These are phyloP conservation scores for Mortierella claussenii DNA, from an alignment of 192 early-diverging fungal genomes.

Conservation along the genomic window DNA sequence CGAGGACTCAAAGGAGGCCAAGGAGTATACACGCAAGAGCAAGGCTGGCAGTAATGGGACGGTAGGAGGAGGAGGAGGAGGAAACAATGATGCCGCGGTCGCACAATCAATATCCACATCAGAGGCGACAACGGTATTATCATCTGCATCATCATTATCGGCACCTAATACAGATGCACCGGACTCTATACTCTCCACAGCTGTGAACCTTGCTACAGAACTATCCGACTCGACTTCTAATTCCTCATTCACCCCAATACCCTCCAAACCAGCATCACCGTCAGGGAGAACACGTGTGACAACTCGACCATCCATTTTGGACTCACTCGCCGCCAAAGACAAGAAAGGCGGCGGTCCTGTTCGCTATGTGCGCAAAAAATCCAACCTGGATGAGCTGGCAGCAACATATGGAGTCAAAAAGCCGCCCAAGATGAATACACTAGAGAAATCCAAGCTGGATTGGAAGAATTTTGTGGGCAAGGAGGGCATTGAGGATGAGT, in stretches of 20 bases:
- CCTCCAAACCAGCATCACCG: not conserved
- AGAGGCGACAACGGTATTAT: not conserved
- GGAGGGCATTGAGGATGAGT: conserved; percentile 69
- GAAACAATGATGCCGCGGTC: too few species aligned
- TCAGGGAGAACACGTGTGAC: conserved; percentile 4
- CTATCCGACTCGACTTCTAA: not conserved
- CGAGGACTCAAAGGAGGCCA: conserved; percentile 52
- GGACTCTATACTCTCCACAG: conserved; percentile 10
- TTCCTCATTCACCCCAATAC: not conserved
- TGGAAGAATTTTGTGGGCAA: conserved; percentile 73
- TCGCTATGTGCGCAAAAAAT: conserved; percentile 45
- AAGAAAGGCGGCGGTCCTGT: conserved; percentile 23
- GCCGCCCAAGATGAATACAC: conserved; percentile 71
- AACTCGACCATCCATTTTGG: conserved; percentile 28
- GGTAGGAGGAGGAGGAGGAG: too few species aligned
- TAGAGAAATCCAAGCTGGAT: conserved; percentile 77
- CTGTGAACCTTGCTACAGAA: not conserved
- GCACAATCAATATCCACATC: not conserved
- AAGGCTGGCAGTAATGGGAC: not conserved
- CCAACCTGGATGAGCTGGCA: conserved; percentile 39
- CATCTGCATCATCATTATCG: not conserved
- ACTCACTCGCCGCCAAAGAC: conserved; percentile 7
- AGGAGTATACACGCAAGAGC: conserved; percentile 23
- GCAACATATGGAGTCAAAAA: conserved; percentile 56
- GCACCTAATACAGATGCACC: not conserved